Conservation (phyloP, 2,329 filamentous ascomycete genomes). For the Orbilia brochopaga region DNA sequence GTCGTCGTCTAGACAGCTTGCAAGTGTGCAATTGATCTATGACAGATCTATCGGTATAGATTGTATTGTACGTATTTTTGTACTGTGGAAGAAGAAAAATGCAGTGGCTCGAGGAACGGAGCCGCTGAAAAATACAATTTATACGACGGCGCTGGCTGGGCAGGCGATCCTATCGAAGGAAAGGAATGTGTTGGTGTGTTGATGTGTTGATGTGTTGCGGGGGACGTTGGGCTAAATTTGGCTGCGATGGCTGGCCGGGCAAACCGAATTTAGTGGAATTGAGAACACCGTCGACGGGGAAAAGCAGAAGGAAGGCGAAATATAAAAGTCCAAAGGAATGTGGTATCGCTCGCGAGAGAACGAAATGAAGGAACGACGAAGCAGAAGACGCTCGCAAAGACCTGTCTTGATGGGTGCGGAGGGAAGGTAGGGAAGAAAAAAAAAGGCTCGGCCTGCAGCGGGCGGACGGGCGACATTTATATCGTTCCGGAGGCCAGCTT, state of each 20-base stretch:
- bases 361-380: background rate
- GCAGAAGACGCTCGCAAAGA: conserved; percentile 21
- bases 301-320: conserved; percentile 15
- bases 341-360: conserved; percentile 17
- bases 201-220: conserved; percentile 4
- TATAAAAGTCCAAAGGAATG: conserved; percentile 33
- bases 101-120: no score
- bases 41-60: no score
- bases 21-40: no score
- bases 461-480: conserved; percentile 34
- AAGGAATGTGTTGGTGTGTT: no score
- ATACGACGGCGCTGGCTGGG: no score
- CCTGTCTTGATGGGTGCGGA: conserved; percentile 47
- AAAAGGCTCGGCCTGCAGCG: conserved; percentile 10
- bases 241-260: background rate
- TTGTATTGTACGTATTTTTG: no score
- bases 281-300: background rate
- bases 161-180: no score
- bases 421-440: conserved; percentile 22
- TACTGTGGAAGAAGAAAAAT: no score
- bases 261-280: no score
- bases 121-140: no score
- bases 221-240: background rate
- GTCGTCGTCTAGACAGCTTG: background rate
- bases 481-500: conserved; percentile 7